A percentile compares a stretch with the other conserved stretches of the same genome.
Conservation (phyloP, 2,329 filamentous ascomycete genomes). For the Mycosphaerelloides madeirae region DNA sequence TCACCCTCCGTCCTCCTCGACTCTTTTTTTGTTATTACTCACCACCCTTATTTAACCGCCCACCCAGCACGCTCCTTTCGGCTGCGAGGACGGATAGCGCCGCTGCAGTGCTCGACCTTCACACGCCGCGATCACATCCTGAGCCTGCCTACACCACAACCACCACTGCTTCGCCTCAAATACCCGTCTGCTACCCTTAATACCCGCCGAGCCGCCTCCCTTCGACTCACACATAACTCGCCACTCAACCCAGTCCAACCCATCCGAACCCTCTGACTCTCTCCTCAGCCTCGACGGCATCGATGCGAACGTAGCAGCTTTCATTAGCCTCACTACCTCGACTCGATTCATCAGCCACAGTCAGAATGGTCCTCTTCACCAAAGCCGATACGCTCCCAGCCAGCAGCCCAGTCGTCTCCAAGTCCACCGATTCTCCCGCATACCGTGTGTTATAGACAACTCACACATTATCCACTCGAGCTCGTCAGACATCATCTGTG, state of each 20-base stretch:
- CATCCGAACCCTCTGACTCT: slow-evolving; percentile 12
- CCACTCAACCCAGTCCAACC: slow-evolving; percentile 2
- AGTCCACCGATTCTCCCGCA: slow-evolving; percentile 23
- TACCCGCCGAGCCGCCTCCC: background rate
- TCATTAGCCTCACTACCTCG: slow-evolving; percentile 20
- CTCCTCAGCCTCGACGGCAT: slow-evolving; percentile 20
- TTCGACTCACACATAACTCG: slow-evolving; percentile 1
- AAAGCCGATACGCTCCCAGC: slow-evolving; percentile 17
- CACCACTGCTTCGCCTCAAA: slow-evolving; percentile 5
- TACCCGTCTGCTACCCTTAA: slow-evolving; percentile 1
- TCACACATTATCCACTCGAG: background rate
- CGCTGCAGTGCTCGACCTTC: slow-evolving; percentile 6
- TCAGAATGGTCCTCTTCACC: slow-evolving; percentile 24
- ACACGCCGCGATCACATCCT: slow-evolving; percentile 13
- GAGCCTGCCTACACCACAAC: slow-evolving; percentile 12
- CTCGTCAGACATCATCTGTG: too few species aligned
- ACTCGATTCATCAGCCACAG: slow-evolving; percentile 7
- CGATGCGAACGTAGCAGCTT: slow-evolving; percentile 21
- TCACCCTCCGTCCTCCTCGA: background rate
- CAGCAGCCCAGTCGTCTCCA: slow-evolving; percentile 23
- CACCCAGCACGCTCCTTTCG: slow-evolving; percentile 6
- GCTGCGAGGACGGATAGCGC: slow-evolving; percentile 18
- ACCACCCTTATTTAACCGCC: slow-evolving; percentile 1
- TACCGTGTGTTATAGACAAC: slow-evolving; percentile 18
- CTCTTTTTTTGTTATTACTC: background rate